Evolutionary conservation across 768 basidiomycete species (phyloP), one percentile per base, ranked within the genome.

Genomic region (Boletus coccyginus): DNA sequence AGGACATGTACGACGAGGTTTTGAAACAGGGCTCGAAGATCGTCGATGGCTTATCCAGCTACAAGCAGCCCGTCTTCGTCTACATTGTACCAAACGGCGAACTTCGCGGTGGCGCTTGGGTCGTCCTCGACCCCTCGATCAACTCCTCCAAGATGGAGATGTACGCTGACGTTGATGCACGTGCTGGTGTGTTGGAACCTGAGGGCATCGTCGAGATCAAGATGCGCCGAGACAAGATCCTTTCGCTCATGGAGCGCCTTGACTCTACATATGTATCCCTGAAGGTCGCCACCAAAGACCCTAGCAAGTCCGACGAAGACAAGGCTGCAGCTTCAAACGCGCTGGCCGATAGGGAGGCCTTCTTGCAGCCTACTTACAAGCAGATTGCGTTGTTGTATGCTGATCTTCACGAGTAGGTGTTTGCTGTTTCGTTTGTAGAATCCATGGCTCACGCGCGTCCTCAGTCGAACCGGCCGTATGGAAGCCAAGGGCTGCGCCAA

Each of bases 81-180:
- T 98, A 98, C 77, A 94, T 99, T 62, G 88, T 98, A 10, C 97
- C 97, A 33, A 97, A 98, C 65, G 97, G 97, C 58, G 97, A 99
- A 72, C 84, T 99, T 46, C 94, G 97, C 69, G 97, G 97, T 65
- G 97, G 97, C 63, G 97, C 97, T 35, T 99, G 96, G 96, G 97
- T 98, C 62, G 97, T 99, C 2, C 84, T 99, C 43, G 97, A 99
- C 72, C 97, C 97, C 31, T 91, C 92, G 17, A 98, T 99, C 79
- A 98, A 98, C 75, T 78, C 87, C 3, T 86, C 92, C 65, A 93
- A 97, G 73, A 97, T 99, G 96, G 90, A 97, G 76, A 98, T 99
- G 96, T 98, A 94, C 66, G 96, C 95, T 27, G 97, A 98, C 68
- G 85, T 90, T 44, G 95, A 97, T 9, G 85, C 97, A 21, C 89